These are phyloP conservation scores for Lycium barbarum DNA, from an alignment of 257 asterid species.

Conservation along the genomic window DNA sequence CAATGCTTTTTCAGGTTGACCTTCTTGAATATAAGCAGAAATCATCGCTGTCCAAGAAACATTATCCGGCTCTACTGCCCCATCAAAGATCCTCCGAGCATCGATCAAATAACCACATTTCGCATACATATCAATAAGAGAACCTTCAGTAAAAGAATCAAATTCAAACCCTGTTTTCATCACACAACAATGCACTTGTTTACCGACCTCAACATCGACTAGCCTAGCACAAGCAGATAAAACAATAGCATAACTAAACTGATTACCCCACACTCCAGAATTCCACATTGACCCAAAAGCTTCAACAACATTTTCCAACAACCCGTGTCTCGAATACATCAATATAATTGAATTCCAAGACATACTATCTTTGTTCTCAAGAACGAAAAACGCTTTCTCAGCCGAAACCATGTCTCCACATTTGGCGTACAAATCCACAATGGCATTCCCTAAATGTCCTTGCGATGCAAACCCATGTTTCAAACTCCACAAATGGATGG, in stretches of 20 bases:
- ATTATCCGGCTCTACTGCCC: constrained; percentile 54
- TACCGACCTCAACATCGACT: constrained; percentile 55
- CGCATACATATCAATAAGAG: constrained; percentile 85
- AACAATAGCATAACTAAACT: constrained; percentile 74
- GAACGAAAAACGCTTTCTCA: constrained; percentile 52
- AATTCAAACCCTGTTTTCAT: constrained; percentile 58
- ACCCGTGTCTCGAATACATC: constrained; percentile 68
- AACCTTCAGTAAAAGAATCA: constrained; percentile 70
- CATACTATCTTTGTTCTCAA: constrained; percentile 57
- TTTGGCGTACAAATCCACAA: constrained; percentile 88
- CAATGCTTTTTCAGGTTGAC: constrained; percentile 63
- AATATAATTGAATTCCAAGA: constrained; percentile 87
- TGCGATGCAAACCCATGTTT: constrained; percentile 55
- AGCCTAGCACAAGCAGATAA: constrained; percentile 77
- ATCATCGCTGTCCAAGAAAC: constrained; percentile 90
- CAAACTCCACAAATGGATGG: constrained; percentile 63
- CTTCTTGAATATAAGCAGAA: constrained; percentile 72
- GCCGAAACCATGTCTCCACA: constrained; percentile 69
- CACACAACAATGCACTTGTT: constrained; percentile 64
- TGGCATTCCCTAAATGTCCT: constrained; percentile 64
- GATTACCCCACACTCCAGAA: constrained; percentile 65
- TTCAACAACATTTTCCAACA: constrained; percentile 49
- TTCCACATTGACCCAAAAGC: constrained; percentile 61
- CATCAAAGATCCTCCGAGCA: constrained; percentile 74
- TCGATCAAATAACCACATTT: constrained; percentile 63